These are phyloP conservation scores for Trametes villosa DNA, from an alignment of 768 basidiomycete species.

Conservation along the genomic window DNA sequence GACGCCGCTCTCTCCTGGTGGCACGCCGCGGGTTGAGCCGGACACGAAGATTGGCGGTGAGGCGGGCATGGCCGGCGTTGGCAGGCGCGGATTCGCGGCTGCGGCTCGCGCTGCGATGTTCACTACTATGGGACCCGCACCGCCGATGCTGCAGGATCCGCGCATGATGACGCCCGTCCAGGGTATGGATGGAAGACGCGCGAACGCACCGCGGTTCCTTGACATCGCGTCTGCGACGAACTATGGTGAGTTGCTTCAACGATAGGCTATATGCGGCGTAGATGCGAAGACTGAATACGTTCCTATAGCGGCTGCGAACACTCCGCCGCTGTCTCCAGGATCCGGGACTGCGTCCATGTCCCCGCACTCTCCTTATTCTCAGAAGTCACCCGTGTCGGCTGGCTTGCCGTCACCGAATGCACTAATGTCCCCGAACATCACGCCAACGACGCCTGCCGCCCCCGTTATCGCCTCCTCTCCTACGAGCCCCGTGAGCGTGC, in stretches of 20 bases:
- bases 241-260: conserved; percentile 27
- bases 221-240: conserved; percentile 32
- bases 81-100: conserved; percentile 79
- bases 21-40: conserved; percentile 37
- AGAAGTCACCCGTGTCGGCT: conserved; percentile 30
- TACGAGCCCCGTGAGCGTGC: conserved; percentile 24
- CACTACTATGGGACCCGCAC: conserved; percentile 25
- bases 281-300: background rate
- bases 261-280: background rate
- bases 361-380: conserved; percentile 31
- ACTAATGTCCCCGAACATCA: conserved; percentile 20
- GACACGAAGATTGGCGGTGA: conserved; percentile 77
- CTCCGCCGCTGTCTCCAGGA: conserved; percentile 35
- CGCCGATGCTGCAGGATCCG: conserved; percentile 13
- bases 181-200: conserved; percentile 37
- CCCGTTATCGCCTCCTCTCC: conserved; percentile 21
- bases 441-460: conserved; percentile 22
- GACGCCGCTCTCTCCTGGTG: conserved; percentile 1
- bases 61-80: conserved; percentile 92
- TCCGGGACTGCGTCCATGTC: conserved; percentile 33
- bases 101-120: conserved; percentile 69
- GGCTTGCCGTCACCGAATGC: conserved; percentile 22
- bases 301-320: conserved; percentile 22
- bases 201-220: conserved; percentile 38
- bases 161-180: conserved; percentile 6